Percentiles rank a stretch among this genome's conserved stretches.
Conservation (phyloP, 164 flowering plant species). For the Aristolochia fimbriata region DNA sequence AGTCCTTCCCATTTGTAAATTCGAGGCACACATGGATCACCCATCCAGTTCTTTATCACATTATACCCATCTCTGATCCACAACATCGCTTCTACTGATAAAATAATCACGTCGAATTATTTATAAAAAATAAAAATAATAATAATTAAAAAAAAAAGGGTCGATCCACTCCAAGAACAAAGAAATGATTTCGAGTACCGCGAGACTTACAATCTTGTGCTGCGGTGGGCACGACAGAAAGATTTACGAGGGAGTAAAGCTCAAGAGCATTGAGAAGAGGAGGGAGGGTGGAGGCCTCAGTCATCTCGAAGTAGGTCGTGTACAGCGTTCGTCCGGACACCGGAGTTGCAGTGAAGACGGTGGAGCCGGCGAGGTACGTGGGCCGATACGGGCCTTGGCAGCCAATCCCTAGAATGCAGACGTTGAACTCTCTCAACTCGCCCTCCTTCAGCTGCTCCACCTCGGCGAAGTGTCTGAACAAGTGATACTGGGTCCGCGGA, state of each 20-base stretch:
- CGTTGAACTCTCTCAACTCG: conserved; percentile 21
- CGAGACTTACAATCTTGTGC: neutral
- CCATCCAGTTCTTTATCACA: conserved; percentile 36
- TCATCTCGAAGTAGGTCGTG: conserved; percentile 7
- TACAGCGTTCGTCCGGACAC: neutral
- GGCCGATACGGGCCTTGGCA: conserved; percentile 9
- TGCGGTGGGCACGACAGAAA: conserved; percentile 17
- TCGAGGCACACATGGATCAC: conserved; percentile 46
- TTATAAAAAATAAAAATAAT: no score
- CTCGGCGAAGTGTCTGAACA: conserved; percentile 36
- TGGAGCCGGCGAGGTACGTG: neutral
- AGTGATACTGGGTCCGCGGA: conserved; percentile 5
- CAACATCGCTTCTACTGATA: conserved; percentile 28
- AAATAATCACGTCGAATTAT: no score
- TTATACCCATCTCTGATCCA: conserved; percentile 22
- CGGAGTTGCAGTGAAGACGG: conserved; percentile 3
- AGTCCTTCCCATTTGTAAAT: conserved; percentile 33
- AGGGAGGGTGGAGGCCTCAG: conserved; percentile 26
- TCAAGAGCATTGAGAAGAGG: conserved; percentile 44
- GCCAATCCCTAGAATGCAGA: conserved; percentile 10
- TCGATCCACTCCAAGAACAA: no score
- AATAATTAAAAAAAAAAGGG: no score
- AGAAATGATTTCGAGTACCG: no score
- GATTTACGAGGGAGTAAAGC: conserved; percentile 12
- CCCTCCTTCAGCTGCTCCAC: conserved; percentile 10